Percentiles rank a stretch among this genome's conserved stretches.
Evolutionary conservation across 768 basidiomycete species (phyloP).

Genomic region (Collybia sordida): DNA sequence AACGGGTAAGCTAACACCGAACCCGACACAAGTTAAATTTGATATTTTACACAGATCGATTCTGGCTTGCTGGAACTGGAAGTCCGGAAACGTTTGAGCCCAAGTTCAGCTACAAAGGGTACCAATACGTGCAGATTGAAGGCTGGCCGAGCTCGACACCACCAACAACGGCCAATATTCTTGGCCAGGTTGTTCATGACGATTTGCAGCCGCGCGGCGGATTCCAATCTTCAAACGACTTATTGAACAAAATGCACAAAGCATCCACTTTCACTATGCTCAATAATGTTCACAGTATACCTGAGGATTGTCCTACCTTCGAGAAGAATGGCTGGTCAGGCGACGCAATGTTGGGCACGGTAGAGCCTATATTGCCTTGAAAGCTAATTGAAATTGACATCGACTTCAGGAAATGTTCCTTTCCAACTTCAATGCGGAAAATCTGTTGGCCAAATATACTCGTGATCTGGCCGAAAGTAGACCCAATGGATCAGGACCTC

Average conservation of each 20-base stretch:
- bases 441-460: conserved; percentile 25
- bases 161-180: conserved; percentile 18
- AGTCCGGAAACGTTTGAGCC: conserved; percentile 19
- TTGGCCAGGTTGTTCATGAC: conserved; percentile 23
- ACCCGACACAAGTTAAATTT: no score
- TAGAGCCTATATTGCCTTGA: conserved; percentile 7
- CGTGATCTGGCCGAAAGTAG: conserved; percentile 24
- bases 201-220: conserved; percentile 16
- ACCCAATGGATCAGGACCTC: conserved; percentile 21
- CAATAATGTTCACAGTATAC: conserved; percentile 23
- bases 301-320: conserved; percentile 25
- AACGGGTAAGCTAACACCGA: conserved; percentile 8
- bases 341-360: conserved; percentile 27
- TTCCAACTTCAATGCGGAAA: conserved; percentile 23
- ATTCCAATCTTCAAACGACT: conserved; percentile 15
- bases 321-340: conserved; percentile 33
- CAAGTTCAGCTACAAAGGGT: conserved; percentile 26
- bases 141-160: conserved; percentile 20
- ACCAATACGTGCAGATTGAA: conserved; percentile 22
- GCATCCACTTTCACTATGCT: conserved; percentile 20
- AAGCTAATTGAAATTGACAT: background rate
- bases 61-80: conserved; percentile 24
- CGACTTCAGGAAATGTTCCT: conserved; percentile 25
- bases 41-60: conserved; percentile 12
- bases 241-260: conserved; percentile 22